A percentile compares a stretch with the other conserved stretches of the same genome.
phyloP scores from a whole-genome alignment of 2,329 filamentous ascomycete genomes.

The Epichloe elymi region DNA sequence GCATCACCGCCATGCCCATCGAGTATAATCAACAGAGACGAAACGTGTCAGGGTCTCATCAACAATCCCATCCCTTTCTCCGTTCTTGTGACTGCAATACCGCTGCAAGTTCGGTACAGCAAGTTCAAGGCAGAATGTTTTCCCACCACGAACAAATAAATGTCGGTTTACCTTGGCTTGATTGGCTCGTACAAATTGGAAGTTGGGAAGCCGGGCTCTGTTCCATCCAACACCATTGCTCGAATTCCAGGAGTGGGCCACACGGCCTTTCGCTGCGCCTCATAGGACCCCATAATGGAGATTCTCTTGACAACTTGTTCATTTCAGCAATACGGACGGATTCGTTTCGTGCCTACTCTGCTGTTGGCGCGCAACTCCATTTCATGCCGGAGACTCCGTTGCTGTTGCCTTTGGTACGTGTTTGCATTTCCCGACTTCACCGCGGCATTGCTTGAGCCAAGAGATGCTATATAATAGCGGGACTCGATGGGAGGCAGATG shows the following conservation, averaged over 20 bases:
- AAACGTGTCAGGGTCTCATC: too few species aligned
- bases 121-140: not conserved
- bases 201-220: not conserved
- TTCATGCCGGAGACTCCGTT: too few species aligned
- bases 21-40: not conserved
- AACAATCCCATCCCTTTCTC: not conserved
- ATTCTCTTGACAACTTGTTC: too few species aligned
- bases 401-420: not conserved
- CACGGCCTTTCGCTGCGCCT: too few species aligned
- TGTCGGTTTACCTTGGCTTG: not conserved
- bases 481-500: not conserved
- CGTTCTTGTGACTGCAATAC: constrained; percentile 1
- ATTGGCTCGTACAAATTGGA: not conserved
- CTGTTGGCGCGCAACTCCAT: not conserved
- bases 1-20: not conserved
- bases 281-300: too few species aligned
- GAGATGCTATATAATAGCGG: not conserved
- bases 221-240: too few species aligned
- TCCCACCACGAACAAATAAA: not conserved
- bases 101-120: not conserved
- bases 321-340: not conserved
- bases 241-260: too few species aligned
- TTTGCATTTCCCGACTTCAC: not conserved
- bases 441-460: not conserved
- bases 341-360: not conserved